Base-by-base conservation (phyloP, 208 protist species). In the Angomonas deanei region DNA sequence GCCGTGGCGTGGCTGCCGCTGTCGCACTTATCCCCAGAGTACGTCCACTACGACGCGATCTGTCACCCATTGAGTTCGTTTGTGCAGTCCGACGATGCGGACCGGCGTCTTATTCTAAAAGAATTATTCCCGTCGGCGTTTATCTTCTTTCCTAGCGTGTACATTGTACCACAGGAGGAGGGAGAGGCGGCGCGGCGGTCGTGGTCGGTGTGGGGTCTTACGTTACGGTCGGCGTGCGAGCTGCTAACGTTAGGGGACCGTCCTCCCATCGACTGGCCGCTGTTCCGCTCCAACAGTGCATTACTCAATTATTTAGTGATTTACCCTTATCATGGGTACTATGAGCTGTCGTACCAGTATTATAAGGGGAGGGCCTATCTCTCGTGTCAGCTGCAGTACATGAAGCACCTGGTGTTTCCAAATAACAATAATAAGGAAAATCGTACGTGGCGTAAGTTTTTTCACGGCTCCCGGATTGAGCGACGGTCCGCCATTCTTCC, bases 1-100 rank as follows among this genome's bases (percentile, higher is more conserved):
- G 65, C 72, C 21, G 74, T 76, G 30, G 74, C 70, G 70, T 94
- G 87, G 84, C 54, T 88, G 49, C 78, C 87, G 50, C 62, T 94
- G 33, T 48, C 33, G 1, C 56, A 46, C 27, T 68, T 91, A 21
- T 32, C 36, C 11, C 54, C 62, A 0, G 54, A 66, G 10, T 50
- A 68, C 49, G 60, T 81, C 3, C 59, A 75, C 36, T 57, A 59
- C 21, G 64, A 64, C 63, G 63, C 58, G 32, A 72, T 91, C 4
- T 70, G 53, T n/a, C 82, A 90, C 61, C 74, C 80, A 1, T 57
- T 93, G 6, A 55, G 49, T 23, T 57, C 48, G 34, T 90, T 91
- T 57, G 55, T 91, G 33, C 65, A 69, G 4, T 38, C 70, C 38
- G 55, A 53, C 15, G 68, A 82, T 50, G 81, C 76, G 13, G 81